Percentiles rank a stretch among this genome's conserved stretches.
phyloP scores from a whole-genome alignment of 495 filamentous ascomycete species.

The Daldinia loculata region DNA sequence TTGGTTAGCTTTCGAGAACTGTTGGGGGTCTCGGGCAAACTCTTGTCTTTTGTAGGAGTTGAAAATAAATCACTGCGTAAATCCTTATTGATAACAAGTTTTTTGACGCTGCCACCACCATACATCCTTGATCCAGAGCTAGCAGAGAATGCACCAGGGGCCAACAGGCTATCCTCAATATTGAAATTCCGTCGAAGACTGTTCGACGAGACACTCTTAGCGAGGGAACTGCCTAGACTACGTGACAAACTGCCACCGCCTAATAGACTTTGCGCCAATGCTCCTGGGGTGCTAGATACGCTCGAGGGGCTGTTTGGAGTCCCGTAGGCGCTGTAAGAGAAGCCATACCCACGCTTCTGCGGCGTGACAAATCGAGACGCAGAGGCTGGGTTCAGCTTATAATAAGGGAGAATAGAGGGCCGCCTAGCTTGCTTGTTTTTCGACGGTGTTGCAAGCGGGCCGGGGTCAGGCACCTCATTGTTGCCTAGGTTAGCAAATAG shows the following conservation, averaged over 20 bases:
- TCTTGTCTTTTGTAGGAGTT: slow-evolving; percentile 59
- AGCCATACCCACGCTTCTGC: slow-evolving; percentile 82
- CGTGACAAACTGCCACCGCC: slow-evolving; percentile 65
- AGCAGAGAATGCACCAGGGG: slow-evolving; percentile 84
- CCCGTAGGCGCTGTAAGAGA: slow-evolving; percentile 88
- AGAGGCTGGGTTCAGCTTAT: slow-evolving; percentile 84
- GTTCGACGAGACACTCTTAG: slow-evolving; percentile 70
- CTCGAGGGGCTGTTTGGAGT: slow-evolving; percentile 77
- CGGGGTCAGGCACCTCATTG: slow-evolving; percentile 70
- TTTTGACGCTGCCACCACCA: slow-evolving; percentile 76
- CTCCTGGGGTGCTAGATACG: slow-evolving; percentile 71
- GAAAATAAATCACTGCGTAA: slow-evolving; percentile 82
- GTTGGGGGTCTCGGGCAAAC: slow-evolving; percentile 49
- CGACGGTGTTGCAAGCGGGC: slow-evolving; percentile 89
- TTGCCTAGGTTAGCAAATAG: slow-evolving; percentile 77
- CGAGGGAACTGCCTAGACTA: slow-evolving; percentile 54
- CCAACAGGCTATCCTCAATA: slow-evolving; percentile 79
- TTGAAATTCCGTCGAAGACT: slow-evolving; percentile 68
- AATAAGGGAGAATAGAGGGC: slow-evolving; percentile 80
- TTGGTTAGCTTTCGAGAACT: slow-evolving; percentile 75
- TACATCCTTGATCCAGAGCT: slow-evolving; percentile 65
- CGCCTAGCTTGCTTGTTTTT: slow-evolving; percentile 73
- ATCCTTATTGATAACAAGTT: slow-evolving; percentile 86
- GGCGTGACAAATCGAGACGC: slow-evolving; percentile 82
- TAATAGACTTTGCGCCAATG: slow-evolving; percentile 71